Evolutionary conservation across 1,139 yeast species (phyloP), one percentile per base, ranked within the genome.

Genomic region (Tardiomyces digboiensis): DNA sequence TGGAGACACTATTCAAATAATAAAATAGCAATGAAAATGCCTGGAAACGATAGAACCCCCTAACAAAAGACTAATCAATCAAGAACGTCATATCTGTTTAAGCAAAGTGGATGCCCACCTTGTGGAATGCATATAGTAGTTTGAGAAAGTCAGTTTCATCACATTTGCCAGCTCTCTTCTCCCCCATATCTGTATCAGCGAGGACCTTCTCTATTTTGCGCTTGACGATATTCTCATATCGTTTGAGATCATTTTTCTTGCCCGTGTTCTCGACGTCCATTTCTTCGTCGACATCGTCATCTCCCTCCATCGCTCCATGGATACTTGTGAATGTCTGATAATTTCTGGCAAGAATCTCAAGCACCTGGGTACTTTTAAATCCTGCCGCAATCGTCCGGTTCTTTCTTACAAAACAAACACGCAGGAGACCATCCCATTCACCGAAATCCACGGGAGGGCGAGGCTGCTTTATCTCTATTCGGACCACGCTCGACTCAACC

Each of bases 41-140:
- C n/a, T n/a, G n/a, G n/a, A n/a, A n/a, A n/a, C n/a, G n/a, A n/a
- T n/a, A n/a, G n/a, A n/a, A n/a, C n/a, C n/a, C n/a, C n/a, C n/a
- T n/a, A n/a, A n/a, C n/a, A n/a, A n/a, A n/a, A n/a, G n/a, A n/a
- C n/a, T n/a, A n/a, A n/a, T n/a, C n/a, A n/a, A n/a, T n/a, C n/a
- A n/a, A n/a, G n/a, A n/a, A n/a, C n/a, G n/a, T n/a, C n/a, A n/a
- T n/a, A n/a, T n/a, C n/a, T n/a, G 33, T 16, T 49, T 70, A 89
- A 49, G 97, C 96, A 70, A 91, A 91, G 64, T 91, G 97, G 50
- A 91, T 85, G 43, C 98, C 97, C 42, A 86, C 97, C 65, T 89
- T 93, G 66, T 93, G 97, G 73, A 93, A 91, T 7, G 95, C 97
- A 58, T 83, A 88, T 48, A 91, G 69, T 44, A 91, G 69, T 58